Percentiles rank a stretch among this genome's conserved stretches.
phyloP scores from a whole-genome alignment of 306 rosid species.

The Inga oerstediana region DNA sequence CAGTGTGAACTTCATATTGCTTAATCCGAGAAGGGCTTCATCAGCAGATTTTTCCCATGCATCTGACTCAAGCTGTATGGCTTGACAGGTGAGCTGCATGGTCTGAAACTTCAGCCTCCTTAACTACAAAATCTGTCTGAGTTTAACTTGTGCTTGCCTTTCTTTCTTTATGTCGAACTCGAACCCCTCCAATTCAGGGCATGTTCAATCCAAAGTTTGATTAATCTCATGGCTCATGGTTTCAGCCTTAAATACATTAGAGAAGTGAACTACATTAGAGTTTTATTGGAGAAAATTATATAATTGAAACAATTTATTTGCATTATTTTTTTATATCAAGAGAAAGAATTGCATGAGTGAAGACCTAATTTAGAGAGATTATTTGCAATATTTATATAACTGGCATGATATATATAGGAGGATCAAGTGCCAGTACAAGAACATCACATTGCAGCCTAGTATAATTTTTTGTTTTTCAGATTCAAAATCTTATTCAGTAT shows the following conservation, averaged over 20 bases:
- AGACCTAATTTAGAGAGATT: too few relatives aligned
- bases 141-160: slow-evolving; percentile 22
- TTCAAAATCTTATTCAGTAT: too few relatives aligned
- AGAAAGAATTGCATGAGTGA: too few relatives aligned
- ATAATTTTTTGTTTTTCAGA: too few relatives aligned
- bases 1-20: slow-evolving; percentile 31
- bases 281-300: too few relatives aligned
- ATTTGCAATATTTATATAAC: too few relatives aligned
- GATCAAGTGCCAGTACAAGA: too few relatives aligned
- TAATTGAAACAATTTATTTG: too few relatives aligned
- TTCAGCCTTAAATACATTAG: slow-evolving; percentile 14
- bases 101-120: slow-evolving; percentile 6
- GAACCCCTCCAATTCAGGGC: slow-evolving; percentile 37
- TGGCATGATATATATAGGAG: too few relatives aligned
- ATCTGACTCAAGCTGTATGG: slow-evolving; percentile 49
- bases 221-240: slow-evolving; percentile 40
- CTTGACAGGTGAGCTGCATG: slow-evolving; percentile 45
- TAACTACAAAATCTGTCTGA: background rate
- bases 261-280: too few relatives aligned
- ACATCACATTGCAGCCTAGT: too few relatives aligned
- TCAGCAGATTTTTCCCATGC: slow-evolving; percentile 46
- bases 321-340: too few relatives aligned
- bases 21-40: slow-evolving; percentile 41
- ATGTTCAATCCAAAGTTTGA: slow-evolving; percentile 36
- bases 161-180: slow-evolving; percentile 34